These are phyloP conservation scores for Neoboletus subvelutipes DNA, from an alignment of 768 basidiomycete genomes.

Conservation along the genomic window DNA sequence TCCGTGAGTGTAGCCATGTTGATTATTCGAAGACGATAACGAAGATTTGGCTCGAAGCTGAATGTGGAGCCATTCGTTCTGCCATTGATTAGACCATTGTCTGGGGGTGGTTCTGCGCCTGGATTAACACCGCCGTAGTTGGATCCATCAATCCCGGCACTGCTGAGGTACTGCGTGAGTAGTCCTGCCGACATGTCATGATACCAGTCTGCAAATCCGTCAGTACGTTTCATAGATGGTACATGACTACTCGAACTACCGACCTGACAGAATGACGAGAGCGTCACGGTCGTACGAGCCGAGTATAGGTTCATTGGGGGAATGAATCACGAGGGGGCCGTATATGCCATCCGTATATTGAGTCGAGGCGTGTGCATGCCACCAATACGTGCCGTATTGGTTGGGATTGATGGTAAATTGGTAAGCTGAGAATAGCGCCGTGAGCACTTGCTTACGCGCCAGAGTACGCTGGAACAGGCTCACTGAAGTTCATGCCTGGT, in stretches of 20 bases:
- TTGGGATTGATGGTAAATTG: constrained; percentile 41
- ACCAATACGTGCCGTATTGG: constrained; percentile 50
- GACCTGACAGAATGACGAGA: constrained; percentile 37
- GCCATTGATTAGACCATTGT: constrained; percentile 37
- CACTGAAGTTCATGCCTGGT: constrained; percentile 43
- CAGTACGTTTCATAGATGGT: not conserved
- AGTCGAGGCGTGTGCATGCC: constrained; percentile 41
- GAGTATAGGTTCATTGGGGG: constrained; percentile 33
- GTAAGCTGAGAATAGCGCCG: constrained; percentile 21
- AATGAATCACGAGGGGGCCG: constrained; percentile 48
- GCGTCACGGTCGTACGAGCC: constrained; percentile 40
- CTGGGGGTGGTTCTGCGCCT: constrained; percentile 39
- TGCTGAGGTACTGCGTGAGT: constrained; percentile 31
- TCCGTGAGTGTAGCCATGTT: constrained; percentile 49
- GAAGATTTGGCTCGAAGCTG: constrained; percentile 34
- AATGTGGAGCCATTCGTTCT: constrained; percentile 26
- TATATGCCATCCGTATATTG: constrained; percentile 51
- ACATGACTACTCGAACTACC: constrained; percentile 11
- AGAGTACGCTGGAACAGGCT: constrained; percentile 1
- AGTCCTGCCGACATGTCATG: constrained; percentile 31
- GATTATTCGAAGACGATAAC: constrained; percentile 49
- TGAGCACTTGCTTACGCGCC: not conserved
- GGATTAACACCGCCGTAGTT: constrained; percentile 33
- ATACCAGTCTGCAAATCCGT: constrained; percentile 32
- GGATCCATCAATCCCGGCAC: constrained; percentile 25